phyloP scores from a whole-genome alignment of 2,329 filamentous ascomycete species.

The Pseudocercospora ulei region DNA sequence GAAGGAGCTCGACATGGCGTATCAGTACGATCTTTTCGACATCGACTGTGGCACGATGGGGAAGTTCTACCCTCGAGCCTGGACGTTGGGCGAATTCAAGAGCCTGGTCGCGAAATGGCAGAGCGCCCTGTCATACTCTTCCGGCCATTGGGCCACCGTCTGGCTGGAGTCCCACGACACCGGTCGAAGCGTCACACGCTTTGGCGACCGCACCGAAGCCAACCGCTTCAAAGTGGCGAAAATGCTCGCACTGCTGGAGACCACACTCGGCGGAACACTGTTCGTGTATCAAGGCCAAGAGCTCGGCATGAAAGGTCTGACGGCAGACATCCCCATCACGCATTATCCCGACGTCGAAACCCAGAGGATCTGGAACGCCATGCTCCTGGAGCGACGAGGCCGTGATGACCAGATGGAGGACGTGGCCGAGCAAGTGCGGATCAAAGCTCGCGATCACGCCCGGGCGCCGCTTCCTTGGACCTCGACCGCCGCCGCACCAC shows the following conservation, averaged over 20 bases:
- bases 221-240: constrained; percentile 44
- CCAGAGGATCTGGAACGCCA: constrained; percentile 14
- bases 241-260: constrained; percentile 49
- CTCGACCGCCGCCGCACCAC: constrained; percentile 29
- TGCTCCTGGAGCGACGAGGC: not conserved
- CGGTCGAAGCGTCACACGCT: constrained; percentile 50
- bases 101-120: constrained; percentile 50
- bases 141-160: constrained; percentile 53
- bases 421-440: constrained; percentile 45
- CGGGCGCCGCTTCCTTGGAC: constrained; percentile 36
- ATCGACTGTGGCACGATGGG: constrained; percentile 41
- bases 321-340: constrained; percentile 49
- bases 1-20: constrained; percentile 59
- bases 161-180: constrained; percentile 60
- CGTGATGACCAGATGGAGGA: constrained; percentile 28
- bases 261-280: constrained; percentile 50
- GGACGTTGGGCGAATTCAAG: constrained; percentile 42
- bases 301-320: constrained; percentile 55
- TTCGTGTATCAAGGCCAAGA: constrained; percentile 61
- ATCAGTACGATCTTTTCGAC: constrained; percentile 54
- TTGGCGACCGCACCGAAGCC: constrained; percentile 43
- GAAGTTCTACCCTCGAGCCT: constrained; percentile 44
- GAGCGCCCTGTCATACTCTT: constrained; percentile 47
- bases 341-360: constrained; percentile 58
- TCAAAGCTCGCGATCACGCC: constrained; percentile 58